phyloP scores from a whole-genome alignment of 2,329 filamentous ascomycete species.

The Decorospora gaudefroyi region DNA sequence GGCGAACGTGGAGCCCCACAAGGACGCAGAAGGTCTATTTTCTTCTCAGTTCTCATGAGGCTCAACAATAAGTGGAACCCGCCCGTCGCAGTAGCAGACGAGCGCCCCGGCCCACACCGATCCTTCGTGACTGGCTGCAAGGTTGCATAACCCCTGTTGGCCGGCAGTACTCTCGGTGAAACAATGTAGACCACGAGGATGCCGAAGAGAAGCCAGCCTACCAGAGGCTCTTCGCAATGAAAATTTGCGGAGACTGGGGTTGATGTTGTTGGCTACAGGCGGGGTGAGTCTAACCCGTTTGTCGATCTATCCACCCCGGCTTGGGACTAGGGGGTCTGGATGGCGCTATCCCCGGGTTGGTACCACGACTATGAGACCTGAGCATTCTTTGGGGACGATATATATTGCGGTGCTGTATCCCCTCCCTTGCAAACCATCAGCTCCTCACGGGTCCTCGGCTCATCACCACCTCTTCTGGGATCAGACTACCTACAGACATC shows the following conservation, averaged over 20 bases:
- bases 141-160: conserved; percentile 6
- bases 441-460: conserved; percentile 25
- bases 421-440: conserved; percentile 21
- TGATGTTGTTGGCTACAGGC: conserved; percentile 20
- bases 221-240: conserved; percentile 7
- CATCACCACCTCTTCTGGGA: conserved; percentile 18
- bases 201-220: conserved; percentile 21
- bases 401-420: conserved; percentile 26
- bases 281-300: conserved; percentile 20
- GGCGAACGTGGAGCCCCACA: conserved; percentile 20
- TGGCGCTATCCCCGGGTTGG: conserved; percentile 26
- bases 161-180: conserved; percentile 27
- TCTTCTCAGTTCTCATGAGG: conserved; percentile 26
- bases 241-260: conserved; percentile 27
- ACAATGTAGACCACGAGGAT: conserved; percentile 11
- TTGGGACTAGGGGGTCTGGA: conserved; percentile 28
- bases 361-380: conserved; percentile 17
- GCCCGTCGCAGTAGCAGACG: no score
- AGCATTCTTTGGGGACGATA: conserved; percentile 14
- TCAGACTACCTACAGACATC: conserved; percentile 5
- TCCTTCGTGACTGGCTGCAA: conserved; percentile 21
- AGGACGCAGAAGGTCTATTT: neutral
- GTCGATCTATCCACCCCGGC: conserved; percentile 17
- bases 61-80: conserved; percentile 34
- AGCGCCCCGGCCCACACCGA: neutral